Conservation (phyloP, 2,329 filamentous ascomycete genomes). For the Neonectria faginata region DNA sequence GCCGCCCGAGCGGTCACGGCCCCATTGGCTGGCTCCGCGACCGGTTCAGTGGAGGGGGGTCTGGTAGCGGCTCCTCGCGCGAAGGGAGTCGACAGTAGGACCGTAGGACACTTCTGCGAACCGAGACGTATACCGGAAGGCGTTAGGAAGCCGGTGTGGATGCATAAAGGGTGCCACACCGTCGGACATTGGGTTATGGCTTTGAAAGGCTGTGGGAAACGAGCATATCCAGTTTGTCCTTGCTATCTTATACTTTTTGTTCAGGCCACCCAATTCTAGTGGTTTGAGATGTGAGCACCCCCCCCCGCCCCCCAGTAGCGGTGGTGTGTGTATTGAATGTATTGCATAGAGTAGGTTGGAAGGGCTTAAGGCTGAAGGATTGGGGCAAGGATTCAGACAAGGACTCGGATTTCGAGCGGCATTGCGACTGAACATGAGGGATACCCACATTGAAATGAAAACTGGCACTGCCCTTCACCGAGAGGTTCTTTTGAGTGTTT, state of each 20-base stretch:
- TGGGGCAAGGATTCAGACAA: constrained; percentile 6
- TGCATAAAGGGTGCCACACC: constrained; percentile 8
- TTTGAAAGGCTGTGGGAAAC: background rate
- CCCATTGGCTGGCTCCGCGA: constrained; percentile 60
- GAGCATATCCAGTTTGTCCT: constrained; percentile 1
- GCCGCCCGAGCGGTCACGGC: constrained; percentile 50
- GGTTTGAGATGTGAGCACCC: constrained; percentile 8
- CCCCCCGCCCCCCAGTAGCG: background rate
- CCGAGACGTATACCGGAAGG: constrained; percentile 7
- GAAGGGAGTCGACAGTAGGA: constrained; percentile 47
- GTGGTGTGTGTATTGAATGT: constrained; percentile 28
- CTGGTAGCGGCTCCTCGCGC: constrained; percentile 44
- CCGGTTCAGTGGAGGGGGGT: constrained; percentile 51
- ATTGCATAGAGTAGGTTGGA: constrained; percentile 39
- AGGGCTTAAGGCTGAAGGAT: constrained; percentile 13
- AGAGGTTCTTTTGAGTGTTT: background rate
- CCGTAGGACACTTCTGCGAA: constrained; percentile 25
- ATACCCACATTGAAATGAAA: constrained; percentile 33
- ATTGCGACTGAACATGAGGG: constrained; percentile 34
- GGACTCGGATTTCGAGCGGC: constrained; percentile 33
- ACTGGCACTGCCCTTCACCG: constrained; percentile 15
- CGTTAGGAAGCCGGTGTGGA: background rate
- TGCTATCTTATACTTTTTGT: constrained; percentile 14
- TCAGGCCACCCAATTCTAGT: background rate
- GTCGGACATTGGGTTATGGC: background rate